Evolutionary conservation across 352 stramenopile genomes (phyloP).

Genomic region (Phytophthora nicotianae): DNA sequence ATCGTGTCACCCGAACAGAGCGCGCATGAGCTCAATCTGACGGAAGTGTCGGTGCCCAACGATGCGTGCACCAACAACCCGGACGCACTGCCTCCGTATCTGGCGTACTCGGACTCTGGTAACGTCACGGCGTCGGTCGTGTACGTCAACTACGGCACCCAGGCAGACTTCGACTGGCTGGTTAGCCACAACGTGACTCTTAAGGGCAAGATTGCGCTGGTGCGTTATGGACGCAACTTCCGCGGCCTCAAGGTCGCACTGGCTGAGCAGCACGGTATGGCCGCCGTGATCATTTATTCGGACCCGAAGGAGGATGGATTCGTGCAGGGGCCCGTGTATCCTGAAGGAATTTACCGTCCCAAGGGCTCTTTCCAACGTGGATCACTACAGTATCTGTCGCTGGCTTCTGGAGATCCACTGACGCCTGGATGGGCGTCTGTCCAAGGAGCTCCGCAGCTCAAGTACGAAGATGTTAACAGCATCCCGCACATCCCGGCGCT

Average conservation of each 20-base stretch:
- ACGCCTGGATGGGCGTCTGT: slow-evolving; percentile 39
- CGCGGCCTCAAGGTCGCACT: slow-evolving; percentile 70
- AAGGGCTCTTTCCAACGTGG: slow-evolving; percentile 65
- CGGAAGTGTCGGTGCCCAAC: slow-evolving; percentile 50
- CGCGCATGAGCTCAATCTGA: slow-evolving; percentile 49
- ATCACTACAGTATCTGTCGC: slow-evolving; percentile 61
- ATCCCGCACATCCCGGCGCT: slow-evolving; percentile 63
- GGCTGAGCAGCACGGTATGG: slow-evolving; percentile 55
- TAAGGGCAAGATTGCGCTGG: slow-evolving; percentile 66
- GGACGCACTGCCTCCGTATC: slow-evolving; percentile 68
- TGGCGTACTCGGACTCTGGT: slow-evolving; percentile 78
- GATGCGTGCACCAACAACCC: slow-evolving; percentile 58
- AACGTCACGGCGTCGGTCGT: slow-evolving; percentile 68
- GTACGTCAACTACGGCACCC: slow-evolving; percentile 86
- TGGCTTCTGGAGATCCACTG: slow-evolving; percentile 68
- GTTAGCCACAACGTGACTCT: slow-evolving; percentile 53
- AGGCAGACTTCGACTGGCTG: slow-evolving; percentile 72
- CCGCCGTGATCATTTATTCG: slow-evolving; percentile 72
- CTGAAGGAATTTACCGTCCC: slow-evolving; percentile 65
- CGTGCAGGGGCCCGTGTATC: slow-evolving; percentile 55
- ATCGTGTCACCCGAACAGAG: slow-evolving; percentile 41
- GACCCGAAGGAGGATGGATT: slow-evolving; percentile 80
- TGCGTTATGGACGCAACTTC: slow-evolving; percentile 64
- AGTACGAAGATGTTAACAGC: slow-evolving; percentile 35
- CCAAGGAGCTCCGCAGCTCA: slow-evolving; percentile 41